Base-by-base conservation (phyloP, 495 filamentous ascomycete genomes). In the Achaetomiella virescens region DNA sequence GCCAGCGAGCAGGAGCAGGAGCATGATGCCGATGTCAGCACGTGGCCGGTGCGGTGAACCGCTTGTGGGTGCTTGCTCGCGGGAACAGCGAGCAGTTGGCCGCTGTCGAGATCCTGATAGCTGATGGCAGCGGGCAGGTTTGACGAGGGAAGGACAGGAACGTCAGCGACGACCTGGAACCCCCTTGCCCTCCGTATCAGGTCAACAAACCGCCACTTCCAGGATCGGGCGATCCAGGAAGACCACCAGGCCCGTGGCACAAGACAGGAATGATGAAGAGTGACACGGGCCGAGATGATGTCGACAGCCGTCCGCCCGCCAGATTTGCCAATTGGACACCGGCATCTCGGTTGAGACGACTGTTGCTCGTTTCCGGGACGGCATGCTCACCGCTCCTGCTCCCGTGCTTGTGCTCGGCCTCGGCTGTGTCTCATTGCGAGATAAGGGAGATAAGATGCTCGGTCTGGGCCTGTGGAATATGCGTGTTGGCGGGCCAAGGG, bases 211-310 rank as follows among this genome's bases (percentile, higher is more conserved):
- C 52, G 48, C 50, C 47, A 22, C 21, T 53, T 38, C 60, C 59
- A 62, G 57, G 52, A 65, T 65, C 59, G 62, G 62, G 57, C 17
- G 41, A 57, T 54, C 50, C 55, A 52, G 58, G 53, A 55, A 56
- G 37, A 45, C 56, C 51, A 51, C 35, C 22, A 46, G 20, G n/a
- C 12, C 25, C 45, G 61, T 64, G 54, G 59, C 54, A 67, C 61
- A 59, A 53, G 52, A 24, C 54, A 54, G 63, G 61, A 63, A 63
- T 64, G 60, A 63, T 64, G 60, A 24, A 38, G 48, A 44, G 62
- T 56, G 62, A 61, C 57, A 61, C 57, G 54, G 58, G 4, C 9
- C 60, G 57, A 55, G 51, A 61, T 58, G 35, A 60, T 51, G 36
- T 57, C 42, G 45, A 59, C 36, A 48, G 36, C 52, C 50, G 27